Evolutionary conservation across 164 flowering plant genomes (phyloP).

Genomic region (Dillenia suffruticosa): DNA sequence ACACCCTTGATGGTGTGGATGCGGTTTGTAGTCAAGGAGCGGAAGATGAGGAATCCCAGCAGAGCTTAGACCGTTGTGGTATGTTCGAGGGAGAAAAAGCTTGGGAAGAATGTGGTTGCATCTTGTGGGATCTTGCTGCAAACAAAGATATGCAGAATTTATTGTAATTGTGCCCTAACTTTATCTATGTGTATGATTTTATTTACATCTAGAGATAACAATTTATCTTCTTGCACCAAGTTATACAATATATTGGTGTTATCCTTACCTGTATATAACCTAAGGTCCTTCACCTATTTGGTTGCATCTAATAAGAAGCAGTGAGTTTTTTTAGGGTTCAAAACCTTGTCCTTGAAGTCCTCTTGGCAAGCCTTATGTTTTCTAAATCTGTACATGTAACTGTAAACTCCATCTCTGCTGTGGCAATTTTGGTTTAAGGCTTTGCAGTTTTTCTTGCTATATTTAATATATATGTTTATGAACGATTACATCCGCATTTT

Average conservation of each 20-base stretch:
- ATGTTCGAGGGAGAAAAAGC: conserved; percentile 33
- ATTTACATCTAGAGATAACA: conserved; percentile 1
- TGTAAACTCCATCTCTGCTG: conserved; percentile 29
- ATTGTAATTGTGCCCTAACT: conserved; percentile 47
- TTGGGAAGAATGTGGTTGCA: conserved; percentile 94
- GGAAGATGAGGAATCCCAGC: conserved; percentile 9
- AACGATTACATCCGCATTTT: too few relatives aligned
- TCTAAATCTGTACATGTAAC: conserved; percentile 52
- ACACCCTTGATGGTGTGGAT: conserved; percentile 22
- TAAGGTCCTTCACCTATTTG: too few relatives aligned
- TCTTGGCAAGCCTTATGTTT: conserved; percentile 60
- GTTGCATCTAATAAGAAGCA: too few relatives aligned
- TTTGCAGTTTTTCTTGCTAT: too few relatives aligned
- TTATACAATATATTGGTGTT: too few relatives aligned
- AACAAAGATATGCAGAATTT: conserved; percentile 65
- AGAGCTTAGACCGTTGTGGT: conserved; percentile 8
- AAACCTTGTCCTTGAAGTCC: conserved; percentile 79
- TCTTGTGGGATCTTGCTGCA: conserved; percentile 95
- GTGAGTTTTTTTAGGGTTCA: conserved; percentile 43
- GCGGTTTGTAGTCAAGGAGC: conserved; percentile 9
- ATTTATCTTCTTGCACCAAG: too few relatives aligned
- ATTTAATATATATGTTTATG: too few relatives aligned
- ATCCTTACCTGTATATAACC: too few relatives aligned
- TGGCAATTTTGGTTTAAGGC: too few relatives aligned
- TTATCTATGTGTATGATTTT: neutral